Percentiles rank a stretch among this genome's conserved stretches.
Conservation (phyloP, 2,329 filamentous ascomycete genomes). For the Arthroderma sp. region DNA sequence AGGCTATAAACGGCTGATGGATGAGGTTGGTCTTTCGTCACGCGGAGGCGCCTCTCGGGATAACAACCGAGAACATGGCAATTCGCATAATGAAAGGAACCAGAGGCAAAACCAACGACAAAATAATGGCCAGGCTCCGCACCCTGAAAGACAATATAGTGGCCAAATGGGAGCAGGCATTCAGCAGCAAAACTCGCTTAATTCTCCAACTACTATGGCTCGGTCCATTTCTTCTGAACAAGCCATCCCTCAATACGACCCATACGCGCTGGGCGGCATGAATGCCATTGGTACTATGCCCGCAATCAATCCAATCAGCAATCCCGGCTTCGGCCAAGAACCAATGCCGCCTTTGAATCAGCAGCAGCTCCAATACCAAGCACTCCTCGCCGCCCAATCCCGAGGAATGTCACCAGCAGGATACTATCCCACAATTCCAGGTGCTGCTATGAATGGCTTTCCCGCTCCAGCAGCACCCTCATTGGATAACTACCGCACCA, state of each 20-base stretch:
- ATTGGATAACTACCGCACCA: constrained; percentile 27
- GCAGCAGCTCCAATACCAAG: constrained; percentile 46
- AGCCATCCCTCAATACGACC: constrained; percentile 24
- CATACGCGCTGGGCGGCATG: constrained; percentile 25
- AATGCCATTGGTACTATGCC: constrained; percentile 18
- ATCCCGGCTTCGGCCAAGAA: constrained; percentile 25
- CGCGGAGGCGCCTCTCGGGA: constrained; percentile 25
- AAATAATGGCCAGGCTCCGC: constrained; percentile 20
- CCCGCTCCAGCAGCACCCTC: constrained; percentile 19
- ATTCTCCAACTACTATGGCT: constrained; percentile 17
- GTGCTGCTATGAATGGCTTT: constrained; percentile 31
- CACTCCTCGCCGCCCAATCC: constrained; percentile 36
- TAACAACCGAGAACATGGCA: constrained; percentile 23
- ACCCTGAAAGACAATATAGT: constrained; percentile 31
- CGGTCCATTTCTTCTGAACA: constrained; percentile 26
- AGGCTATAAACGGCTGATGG: constrained; percentile 97
- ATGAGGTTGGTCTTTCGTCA: constrained; percentile 79
- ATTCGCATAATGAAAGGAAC: constrained; percentile 26
- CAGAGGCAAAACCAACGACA: constrained; percentile 33
- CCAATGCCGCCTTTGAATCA: constrained; percentile 30
- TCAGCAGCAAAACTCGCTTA: constrained; percentile 21
- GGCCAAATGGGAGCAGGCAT: constrained; percentile 25
- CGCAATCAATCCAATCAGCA: constrained; percentile 4
- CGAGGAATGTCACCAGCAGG: constrained; percentile 31
- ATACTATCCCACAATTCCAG: constrained; percentile 32